phyloP scores from a whole-genome alignment of 495 filamentous ascomycete species.

The Penicillium goetzii region DNA sequence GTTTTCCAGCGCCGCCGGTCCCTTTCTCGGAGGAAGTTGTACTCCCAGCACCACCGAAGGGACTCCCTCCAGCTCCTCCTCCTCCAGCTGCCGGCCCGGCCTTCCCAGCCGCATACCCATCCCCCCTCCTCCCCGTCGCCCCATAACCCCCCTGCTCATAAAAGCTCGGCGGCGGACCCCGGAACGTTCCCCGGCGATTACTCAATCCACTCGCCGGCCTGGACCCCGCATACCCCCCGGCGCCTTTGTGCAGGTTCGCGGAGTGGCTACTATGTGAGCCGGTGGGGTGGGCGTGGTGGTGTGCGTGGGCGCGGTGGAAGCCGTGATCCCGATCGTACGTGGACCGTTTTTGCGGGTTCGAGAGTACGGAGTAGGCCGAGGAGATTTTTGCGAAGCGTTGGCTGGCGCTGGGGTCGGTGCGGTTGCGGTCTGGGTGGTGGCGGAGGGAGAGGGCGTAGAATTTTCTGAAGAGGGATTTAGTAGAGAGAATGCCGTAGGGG shows the following conservation, averaged over 20 bases:
- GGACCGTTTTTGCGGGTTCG: constrained; percentile 68
- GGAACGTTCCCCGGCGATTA: constrained; percentile 71
- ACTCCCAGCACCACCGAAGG: constrained; percentile 6
- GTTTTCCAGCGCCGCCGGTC: constrained; percentile 13
- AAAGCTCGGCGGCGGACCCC: constrained; percentile 88
- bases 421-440: constrained; percentile 95
- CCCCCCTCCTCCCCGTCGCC: constrained; percentile 25
- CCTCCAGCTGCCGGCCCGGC: constrained; percentile 14
- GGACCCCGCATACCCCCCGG: constrained; percentile 58
- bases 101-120: constrained; percentile 6
- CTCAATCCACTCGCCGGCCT: constrained; percentile 80
- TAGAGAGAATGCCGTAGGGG: too few species aligned
- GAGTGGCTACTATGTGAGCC: constrained; percentile 47
- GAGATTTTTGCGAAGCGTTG: constrained; percentile 81
- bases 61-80: neutral
- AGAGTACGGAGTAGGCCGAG: constrained; percentile 83
- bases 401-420: constrained; percentile 68
- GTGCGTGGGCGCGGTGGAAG: constrained; percentile 34
- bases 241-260: constrained; percentile 40
- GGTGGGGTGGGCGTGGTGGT: constrained; percentile 35
- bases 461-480: constrained; percentile 57
- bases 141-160: constrained; percentile 72
- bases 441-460: constrained; percentile 91
- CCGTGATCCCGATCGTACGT: constrained; percentile 75
- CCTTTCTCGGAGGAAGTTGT: constrained; percentile 24